Evolutionary conservation across 2,329 filamentous ascomycete genomes (phyloP).

Genomic region (Aspergillus fumigatus): DNA sequence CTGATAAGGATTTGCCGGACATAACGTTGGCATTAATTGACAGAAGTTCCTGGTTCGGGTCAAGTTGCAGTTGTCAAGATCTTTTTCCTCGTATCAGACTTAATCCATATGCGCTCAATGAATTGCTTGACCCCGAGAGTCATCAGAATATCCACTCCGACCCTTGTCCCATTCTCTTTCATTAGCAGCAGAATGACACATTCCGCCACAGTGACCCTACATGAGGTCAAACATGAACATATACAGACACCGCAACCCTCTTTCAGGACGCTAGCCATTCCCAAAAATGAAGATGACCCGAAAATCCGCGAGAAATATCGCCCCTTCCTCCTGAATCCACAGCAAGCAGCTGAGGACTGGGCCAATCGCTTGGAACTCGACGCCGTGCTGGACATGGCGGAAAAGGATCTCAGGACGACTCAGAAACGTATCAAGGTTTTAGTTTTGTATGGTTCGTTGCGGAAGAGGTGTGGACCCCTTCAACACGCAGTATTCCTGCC

Average conservation of each 20-base stretch:
- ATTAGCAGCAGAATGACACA: background rate
- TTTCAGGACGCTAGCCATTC: conserved; percentile 41
- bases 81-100: background rate
- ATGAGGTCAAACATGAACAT: background rate
- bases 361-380: conserved; percentile 52
- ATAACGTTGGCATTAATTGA: background rate
- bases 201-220: background rate
- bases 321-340: conserved; percentile 47
- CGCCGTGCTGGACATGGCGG: conserved; percentile 49
- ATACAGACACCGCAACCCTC: background rate
- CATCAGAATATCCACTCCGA: background rate
- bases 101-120: background rate
- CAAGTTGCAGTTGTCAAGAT: background rate
- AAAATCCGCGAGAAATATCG: conserved; percentile 48
- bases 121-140: background rate
- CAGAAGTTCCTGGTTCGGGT: background rate
- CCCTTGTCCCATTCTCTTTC: background rate
- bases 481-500: background rate
- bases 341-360: conserved; percentile 49
- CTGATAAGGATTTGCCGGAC: background rate
- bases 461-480: background rate
- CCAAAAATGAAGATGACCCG: conserved; percentile 44
- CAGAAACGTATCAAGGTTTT: conserved; percentile 51
- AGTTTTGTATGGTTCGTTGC: conserved; percentile 50
- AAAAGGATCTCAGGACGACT: conserved; percentile 40